A percentile compares a stretch with the other conserved stretches of the same genome.
Conservation (phyloP, 495 filamentous ascomycete species). For the Penicillium taxi region DNA sequence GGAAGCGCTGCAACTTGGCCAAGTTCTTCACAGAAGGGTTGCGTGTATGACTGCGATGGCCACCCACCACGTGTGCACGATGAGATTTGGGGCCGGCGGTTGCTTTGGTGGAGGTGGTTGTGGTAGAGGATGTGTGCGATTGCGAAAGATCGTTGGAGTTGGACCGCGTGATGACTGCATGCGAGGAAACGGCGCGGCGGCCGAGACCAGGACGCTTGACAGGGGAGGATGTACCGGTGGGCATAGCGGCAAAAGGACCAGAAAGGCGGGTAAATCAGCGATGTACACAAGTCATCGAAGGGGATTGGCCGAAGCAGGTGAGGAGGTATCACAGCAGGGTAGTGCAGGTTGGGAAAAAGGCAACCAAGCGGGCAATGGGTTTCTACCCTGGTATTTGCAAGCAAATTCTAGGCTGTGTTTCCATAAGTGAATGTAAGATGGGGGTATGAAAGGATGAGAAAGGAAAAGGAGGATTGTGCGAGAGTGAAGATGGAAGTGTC, state of each 20-base stretch:
- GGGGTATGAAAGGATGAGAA: not conserved
- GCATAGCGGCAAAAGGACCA: constrained; percentile 28
- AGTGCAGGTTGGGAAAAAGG: constrained; percentile 22
- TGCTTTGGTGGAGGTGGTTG: too few relatives aligned
- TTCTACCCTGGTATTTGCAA: constrained; percentile 17
- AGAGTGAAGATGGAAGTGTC: constrained; percentile 1
- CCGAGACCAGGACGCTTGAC: constrained; percentile 42
- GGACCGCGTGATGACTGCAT: constrained; percentile 38
- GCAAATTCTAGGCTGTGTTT: not conserved
- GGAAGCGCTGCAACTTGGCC: constrained; percentile 34
- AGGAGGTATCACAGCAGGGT: constrained; percentile 22
- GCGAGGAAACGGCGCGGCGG: constrained; percentile 42
- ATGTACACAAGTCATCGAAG: constrained; percentile 19
- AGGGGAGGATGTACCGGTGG: constrained; percentile 37
- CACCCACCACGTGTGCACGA: constrained; percentile 39
- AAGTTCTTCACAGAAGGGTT: constrained; percentile 40
- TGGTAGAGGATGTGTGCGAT: constrained; percentile 29
- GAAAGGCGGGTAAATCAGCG: constrained; percentile 19
- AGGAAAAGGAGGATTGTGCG: too few relatives aligned
- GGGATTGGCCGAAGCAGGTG: constrained; percentile 25
- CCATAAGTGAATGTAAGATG: not conserved
- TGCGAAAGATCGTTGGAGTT: constrained; percentile 30
- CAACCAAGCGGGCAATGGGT: constrained; percentile 13
- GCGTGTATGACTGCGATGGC: constrained; percentile 37
- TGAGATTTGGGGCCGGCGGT: constrained; percentile 26